Evolutionary conservation across 1,284 basidiomycete species (phyloP).

Genomic region (Trichosporon coremiiforme): DNA sequence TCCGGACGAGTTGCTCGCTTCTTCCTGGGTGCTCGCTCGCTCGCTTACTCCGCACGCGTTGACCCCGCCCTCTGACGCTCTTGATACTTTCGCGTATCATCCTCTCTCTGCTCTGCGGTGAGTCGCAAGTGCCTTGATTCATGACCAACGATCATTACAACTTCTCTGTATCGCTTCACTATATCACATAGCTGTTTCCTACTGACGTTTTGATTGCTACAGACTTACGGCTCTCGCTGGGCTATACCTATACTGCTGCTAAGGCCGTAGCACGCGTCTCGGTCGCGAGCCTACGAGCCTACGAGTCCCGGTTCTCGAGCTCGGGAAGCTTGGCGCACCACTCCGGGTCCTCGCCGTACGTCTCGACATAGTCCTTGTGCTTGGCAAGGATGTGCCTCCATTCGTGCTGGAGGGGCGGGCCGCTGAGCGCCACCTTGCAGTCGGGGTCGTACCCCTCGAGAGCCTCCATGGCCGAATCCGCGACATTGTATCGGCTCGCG

Average conservation of each 20-base stretch:
- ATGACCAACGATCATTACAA: no score
- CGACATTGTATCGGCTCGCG: conserved; percentile 58
- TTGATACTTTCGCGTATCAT: no score
- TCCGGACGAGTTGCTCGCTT: no score
- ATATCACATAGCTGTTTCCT: background rate
- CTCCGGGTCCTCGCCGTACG: conserved; percentile 53
- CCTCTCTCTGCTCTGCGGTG: no score
- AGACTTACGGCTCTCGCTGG: background rate
- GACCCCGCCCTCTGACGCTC: no score
- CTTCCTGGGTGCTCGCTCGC: no score
- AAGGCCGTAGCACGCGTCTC: no score
- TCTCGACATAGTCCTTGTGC: conserved; percentile 55
- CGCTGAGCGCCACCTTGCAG: conserved; percentile 48
- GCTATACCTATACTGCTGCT: no score
- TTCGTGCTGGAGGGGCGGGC: conserved; percentile 50
- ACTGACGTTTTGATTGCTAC: background rate
- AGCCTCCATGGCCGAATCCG: conserved; percentile 54
- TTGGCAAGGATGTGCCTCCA: conserved; percentile 55
- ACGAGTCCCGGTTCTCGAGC: conserved; percentile 26
- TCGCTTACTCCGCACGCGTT: no score
- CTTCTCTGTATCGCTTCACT: no score
- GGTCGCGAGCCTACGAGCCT: background rate
- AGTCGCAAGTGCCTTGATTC: no score
- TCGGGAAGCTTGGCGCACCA: conserved; percentile 51
- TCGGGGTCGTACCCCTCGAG: conserved; percentile 46